A percentile compares a stretch with the other conserved stretches of the same genome.
phyloP scores from a whole-genome alignment of 345 rosid species.

The Gossypium bickii region DNA sequence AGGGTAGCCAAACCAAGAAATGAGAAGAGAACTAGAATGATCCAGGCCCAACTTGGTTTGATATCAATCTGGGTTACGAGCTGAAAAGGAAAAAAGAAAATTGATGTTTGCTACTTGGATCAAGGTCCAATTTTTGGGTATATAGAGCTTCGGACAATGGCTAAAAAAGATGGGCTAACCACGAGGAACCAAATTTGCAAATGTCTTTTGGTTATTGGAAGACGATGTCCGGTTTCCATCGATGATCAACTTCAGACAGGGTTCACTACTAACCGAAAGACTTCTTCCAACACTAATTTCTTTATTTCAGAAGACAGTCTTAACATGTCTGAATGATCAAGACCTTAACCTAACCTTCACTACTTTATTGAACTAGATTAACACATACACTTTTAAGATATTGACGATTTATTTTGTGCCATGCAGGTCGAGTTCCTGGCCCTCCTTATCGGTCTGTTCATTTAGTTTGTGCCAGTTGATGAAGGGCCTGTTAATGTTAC shows the following conservation, averaged over 20 bases:
- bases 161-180: not conserved
- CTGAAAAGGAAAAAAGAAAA: not conserved
- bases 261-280: not conserved
- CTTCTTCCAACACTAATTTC: not conserved
- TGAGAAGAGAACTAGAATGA: not conserved
- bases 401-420: not conserved
- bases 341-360: not conserved
- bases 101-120: not conserved
- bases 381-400: not conserved
- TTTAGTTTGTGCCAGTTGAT: not conserved
- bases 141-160: too few species aligned
- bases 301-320: not conserved
- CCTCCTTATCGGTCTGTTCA: too few species aligned
- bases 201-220: not conserved
- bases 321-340: not conserved
- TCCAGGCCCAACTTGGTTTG: not conserved
- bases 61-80: not conserved
- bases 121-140: not conserved
- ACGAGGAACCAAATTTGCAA: not conserved
- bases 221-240: not conserved
- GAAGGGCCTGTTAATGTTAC: not conserved
- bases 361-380: not conserved
- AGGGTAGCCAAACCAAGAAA: not conserved
- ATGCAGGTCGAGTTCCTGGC: not conserved
- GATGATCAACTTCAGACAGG: not conserved